Base-by-base conservation (phyloP, 257 asterid genomes). In the Scutellaria baicalensis region DNA sequence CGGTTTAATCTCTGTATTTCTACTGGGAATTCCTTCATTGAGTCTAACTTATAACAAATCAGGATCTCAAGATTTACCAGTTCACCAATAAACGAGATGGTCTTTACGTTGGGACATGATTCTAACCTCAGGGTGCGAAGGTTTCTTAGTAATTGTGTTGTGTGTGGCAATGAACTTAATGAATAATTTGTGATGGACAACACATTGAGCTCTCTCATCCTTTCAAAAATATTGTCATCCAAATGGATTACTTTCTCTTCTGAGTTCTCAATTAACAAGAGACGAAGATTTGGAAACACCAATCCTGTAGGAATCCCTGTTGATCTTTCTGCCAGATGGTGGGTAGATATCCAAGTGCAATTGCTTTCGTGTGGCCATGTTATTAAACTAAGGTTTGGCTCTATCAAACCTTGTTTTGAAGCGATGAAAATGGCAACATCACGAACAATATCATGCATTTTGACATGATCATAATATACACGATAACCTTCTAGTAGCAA, bases 401-500 rank as follows among this genome's bases (percentile, higher is more conserved):
- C 7, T 3, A 36, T 8, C 3, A 18, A 7, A 0, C 45, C 35
- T 67, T 59, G 44, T 14, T 52, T 43, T 9, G 57, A 62, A 63
- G 66, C 66, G 1, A 52, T 72, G 56, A 52, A 39, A 18, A 62
- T 52, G 10, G 51, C 77, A 10, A 66, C 69, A 49, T 74, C 69
- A 33, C 69, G 68, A n/a, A 66, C 64, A 39, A 74, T 64, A 48
- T 74, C 75, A 36, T 70, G 75, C 60, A 59, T 70, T 60, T 17
- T 59, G 9, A 59, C 60, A 45, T 8, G 6, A 6, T 45, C 60
- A 45, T 8, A 6, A 6, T 45, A 0, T 57, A 14, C 36, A n/a
- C 27, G 0, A 5, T 14, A 1, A 23, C 33, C 67, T 0, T 45
- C 68, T 7, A 70, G 5, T 7, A 70, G 44, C 57, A 69, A 49